A percentile compares a stretch with the other conserved stretches of the same genome.
Evolutionary conservation across 768 basidiomycete genomes (phyloP).

Genomic region (Fomitopsis pulvina): DNA sequence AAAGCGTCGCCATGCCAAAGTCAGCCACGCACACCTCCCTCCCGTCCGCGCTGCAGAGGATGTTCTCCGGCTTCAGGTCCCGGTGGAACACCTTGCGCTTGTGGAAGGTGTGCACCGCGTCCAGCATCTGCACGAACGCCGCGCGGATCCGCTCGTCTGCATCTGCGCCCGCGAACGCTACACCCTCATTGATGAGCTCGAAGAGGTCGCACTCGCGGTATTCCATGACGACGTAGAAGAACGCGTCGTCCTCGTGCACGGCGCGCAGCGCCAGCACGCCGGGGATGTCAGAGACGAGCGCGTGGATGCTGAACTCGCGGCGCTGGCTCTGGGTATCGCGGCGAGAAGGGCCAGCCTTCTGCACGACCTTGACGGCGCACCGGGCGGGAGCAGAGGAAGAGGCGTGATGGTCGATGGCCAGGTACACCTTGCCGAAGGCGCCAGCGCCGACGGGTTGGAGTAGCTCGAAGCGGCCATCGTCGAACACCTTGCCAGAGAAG

Average conservation of each 20-base stretch:
- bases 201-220: conserved; percentile 34
- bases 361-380: conserved; percentile 16
- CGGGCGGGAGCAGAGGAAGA: background rate
- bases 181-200: conserved; percentile 30
- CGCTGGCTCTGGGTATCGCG: conserved; percentile 50
- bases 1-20: conserved; percentile 26
- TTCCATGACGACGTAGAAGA: conserved; percentile 13
- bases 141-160: conserved; percentile 37
- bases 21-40: conserved; percentile 37
- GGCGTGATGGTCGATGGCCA: conserved; percentile 12
- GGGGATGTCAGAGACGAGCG: conserved; percentile 3
- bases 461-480: conserved; percentile 16
- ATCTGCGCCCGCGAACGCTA: conserved; percentile 35
- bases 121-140: conserved; percentile 45
- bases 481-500: conserved; percentile 14
- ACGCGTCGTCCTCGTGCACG: conserved; percentile 4
- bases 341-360: conserved; percentile 38
- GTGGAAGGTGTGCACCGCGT: conserved; percentile 45
- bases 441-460: conserved; percentile 16
- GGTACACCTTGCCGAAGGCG: conserved; percentile 19
- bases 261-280: conserved; percentile 4
- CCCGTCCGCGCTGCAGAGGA: conserved; percentile 36
- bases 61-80: conserved; percentile 49
- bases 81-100: conserved; percentile 42
- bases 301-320: conserved; percentile 6